Evolutionary conservation across 306 rosid species (phyloP).

Genomic region (Dalbergia cochinchinensis): DNA sequence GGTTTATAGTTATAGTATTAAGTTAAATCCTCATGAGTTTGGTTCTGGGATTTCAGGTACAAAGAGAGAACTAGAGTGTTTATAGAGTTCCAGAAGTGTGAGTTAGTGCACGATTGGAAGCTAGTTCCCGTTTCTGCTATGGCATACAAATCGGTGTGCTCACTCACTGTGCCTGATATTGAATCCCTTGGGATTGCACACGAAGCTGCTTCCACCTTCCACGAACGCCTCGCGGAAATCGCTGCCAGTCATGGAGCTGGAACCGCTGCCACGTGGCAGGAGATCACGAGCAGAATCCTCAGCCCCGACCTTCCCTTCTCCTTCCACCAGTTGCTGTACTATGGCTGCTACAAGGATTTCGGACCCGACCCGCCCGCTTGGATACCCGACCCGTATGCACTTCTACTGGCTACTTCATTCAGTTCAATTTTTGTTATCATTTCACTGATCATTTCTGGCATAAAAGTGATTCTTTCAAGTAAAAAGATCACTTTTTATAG

Average conservation of each 20-base stretch:
- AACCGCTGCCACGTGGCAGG: constrained; percentile 79
- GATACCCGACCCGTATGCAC: constrained; percentile 78
- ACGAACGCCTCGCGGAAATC: constrained; percentile 57
- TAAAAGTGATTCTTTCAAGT: too few relatives aligned
- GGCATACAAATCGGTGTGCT: constrained; percentile 63
- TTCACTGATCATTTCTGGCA: too few relatives aligned
- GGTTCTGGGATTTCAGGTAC: not conserved
- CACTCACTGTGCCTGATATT: constrained; percentile 66
- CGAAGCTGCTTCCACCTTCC: constrained; percentile 58
- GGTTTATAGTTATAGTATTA: too few relatives aligned
- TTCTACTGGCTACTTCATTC: not conserved
- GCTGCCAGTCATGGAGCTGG: constrained; percentile 54
- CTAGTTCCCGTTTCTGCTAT: not conserved
- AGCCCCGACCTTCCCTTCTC: constrained; percentile 81
- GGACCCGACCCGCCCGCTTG: constrained; percentile 96
- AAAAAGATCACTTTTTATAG: too few relatives aligned
- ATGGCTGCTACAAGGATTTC: constrained; percentile 66
- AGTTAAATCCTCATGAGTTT: too few relatives aligned
- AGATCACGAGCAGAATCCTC: constrained; percentile 65
- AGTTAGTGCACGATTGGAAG: not conserved
- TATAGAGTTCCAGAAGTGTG: not conserved
- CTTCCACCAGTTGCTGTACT: constrained; percentile 84
- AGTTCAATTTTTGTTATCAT: not conserved
- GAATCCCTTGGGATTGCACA: constrained; percentile 63
- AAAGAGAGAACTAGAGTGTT: not conserved